Percentiles rank a stretch among this genome's conserved stretches.
phyloP scores from a whole-genome alignment of 768 basidiomycete species.

The Leccinum arenicola region DNA sequence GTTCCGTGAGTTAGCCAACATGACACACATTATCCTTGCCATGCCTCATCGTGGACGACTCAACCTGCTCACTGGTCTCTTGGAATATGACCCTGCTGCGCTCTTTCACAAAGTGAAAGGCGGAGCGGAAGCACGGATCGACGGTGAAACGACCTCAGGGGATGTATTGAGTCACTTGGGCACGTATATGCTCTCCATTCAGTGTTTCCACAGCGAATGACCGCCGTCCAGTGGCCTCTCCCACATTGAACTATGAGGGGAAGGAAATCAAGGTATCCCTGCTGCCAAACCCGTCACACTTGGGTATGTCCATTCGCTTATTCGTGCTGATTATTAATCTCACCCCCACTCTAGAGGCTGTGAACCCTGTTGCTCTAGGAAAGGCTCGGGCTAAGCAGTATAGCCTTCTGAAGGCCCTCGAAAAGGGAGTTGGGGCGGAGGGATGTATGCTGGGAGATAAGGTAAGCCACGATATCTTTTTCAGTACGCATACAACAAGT shows the following conservation, averaged over 20 bases:
- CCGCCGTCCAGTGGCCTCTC: slow-evolving; percentile 55
- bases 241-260: slow-evolving; percentile 53
- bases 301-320: slow-evolving; percentile 41
- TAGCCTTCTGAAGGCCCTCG: slow-evolving; percentile 65
- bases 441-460: slow-evolving; percentile 33
- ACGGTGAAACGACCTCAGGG: slow-evolving; percentile 64
- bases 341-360: slow-evolving; percentile 55
- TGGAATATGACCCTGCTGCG: slow-evolving; percentile 61
- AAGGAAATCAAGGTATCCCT: slow-evolving; percentile 65
- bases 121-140: slow-evolving; percentile 59
- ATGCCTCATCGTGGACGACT: slow-evolving; percentile 90
- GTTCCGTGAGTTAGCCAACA: slow-evolving; percentile 45
- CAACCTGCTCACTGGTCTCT: slow-evolving; percentile 77
- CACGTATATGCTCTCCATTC: slow-evolving; percentile 29
- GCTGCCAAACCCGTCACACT: slow-evolving; percentile 77
- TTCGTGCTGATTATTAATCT: not conserved
- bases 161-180: slow-evolving; percentile 88
- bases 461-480: slow-evolving; percentile 7
- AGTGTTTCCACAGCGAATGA: not conserved
- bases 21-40: slow-evolving; percentile 71
- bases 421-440: slow-evolving; percentile 28
- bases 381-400: slow-evolving; percentile 92
- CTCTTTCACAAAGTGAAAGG: slow-evolving; percentile 90
- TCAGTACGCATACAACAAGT: not conserved
- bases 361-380: slow-evolving; percentile 84